phyloP scores from a whole-genome alignment of 192 early-diverging fungal genomes.

The Linderina pennispora region DNA sequence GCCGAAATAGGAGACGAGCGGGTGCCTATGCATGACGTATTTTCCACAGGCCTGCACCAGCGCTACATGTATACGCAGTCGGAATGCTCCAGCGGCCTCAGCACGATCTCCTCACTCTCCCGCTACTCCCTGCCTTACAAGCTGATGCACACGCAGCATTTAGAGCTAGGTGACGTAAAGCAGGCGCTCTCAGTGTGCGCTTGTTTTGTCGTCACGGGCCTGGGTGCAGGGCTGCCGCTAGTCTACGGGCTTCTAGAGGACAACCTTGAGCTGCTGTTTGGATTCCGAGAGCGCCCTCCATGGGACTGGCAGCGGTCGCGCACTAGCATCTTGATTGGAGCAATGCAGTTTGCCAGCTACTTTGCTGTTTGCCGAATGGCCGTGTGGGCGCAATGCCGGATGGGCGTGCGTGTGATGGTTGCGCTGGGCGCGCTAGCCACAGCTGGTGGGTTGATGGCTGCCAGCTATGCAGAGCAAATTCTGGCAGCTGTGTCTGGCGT shows the following conservation, averaged over 20 bases:
- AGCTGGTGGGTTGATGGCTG: slow-evolving; percentile 15
- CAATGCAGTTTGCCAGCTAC: slow-evolving; percentile 8
- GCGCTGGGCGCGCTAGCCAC: slow-evolving; percentile 4
- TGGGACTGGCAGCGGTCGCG: background rate
- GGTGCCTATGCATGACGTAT: too few species aligned
- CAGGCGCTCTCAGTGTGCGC: background rate
- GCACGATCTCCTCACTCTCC: slow-evolving; percentile 1
- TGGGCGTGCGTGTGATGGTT: background rate
- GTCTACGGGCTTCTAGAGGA: slow-evolving; percentile 17
- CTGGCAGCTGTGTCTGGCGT: slow-evolving; percentile 59
- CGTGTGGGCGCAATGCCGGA: background rate
- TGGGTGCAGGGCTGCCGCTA: slow-evolving; percentile 12
- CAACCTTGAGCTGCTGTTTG: slow-evolving; percentile 6
- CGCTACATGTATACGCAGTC: slow-evolving; percentile 9
- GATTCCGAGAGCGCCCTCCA: too few species aligned
- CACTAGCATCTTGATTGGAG: slow-evolving; percentile 5
- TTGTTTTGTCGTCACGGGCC: background rate
- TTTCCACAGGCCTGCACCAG: slow-evolving; percentile 1
- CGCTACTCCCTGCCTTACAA: background rate
- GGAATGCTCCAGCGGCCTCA: slow-evolving; percentile 6
- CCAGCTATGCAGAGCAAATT: slow-evolving; percentile 43
- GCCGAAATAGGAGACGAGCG: too few species aligned
- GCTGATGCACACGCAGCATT: background rate
- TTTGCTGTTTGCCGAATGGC: background rate
- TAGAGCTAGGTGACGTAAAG: too few species aligned